Base-by-base conservation (phyloP, 2,329 filamentous ascomycete species). In the Penicillium aurantiogriseum region DNA sequence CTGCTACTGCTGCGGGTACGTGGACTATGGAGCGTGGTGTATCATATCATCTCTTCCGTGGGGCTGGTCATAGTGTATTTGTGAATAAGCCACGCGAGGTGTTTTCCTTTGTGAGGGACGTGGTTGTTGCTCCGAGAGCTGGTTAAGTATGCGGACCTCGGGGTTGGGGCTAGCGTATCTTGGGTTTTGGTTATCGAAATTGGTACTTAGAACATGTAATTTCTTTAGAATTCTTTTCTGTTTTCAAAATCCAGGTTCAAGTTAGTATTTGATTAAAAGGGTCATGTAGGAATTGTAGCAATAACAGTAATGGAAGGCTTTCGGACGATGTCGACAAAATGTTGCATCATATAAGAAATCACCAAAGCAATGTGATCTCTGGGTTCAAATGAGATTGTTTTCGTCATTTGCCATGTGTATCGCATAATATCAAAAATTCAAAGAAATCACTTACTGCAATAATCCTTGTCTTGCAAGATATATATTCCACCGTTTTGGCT, bases 71-170 rank as follows among this genome's bases (percentile, higher is more conserved):
- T 59, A 69, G 62, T 53, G 70, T 74, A 2, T 71, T 71, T 57
- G 63, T 61, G 4, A 67, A 68, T 46, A 68, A 68, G 54, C 63
- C 69, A n/a, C 61, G 61, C 15, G 69, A 69, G 47, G 69, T 75
- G 67, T 76, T 75, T 58, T 64, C 72, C 35, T 76, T 69, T 57
- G 70, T 72, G 19, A 71, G 71, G 42, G 70, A 74, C 59, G 68
- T 75, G 35, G 67, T 75, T 46, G 58, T 72, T 44, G 64, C 59
- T 19, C 40, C n/a, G 13, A 60, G 38, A 19, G 27, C 45, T 9
- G 36, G 19, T 19, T 57, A 44, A 57, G 27, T 6, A 19, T 21
- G 13, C 13, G 4, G 11, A 15, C n/a, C 19, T 21, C 8, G 33
- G 17, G 44, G 8, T 25, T 47, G 27, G 29, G 5, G 21, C 15